Conservation (phyloP, 106 monocot genomes). For the Cymbidium sinense region DNA sequence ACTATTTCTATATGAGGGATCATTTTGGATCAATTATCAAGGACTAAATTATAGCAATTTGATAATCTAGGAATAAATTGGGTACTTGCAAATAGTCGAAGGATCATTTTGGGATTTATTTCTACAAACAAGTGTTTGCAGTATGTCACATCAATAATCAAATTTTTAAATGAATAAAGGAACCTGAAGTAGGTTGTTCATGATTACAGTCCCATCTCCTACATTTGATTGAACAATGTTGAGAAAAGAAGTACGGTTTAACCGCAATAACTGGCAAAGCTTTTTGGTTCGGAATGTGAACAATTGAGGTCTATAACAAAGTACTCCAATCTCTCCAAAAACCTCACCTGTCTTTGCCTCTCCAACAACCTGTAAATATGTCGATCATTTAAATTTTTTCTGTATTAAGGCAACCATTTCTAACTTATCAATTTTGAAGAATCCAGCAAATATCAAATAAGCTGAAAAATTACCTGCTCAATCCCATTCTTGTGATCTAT, state of each 20-base stretch:
- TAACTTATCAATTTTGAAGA: too few species aligned
- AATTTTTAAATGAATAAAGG: background rate
- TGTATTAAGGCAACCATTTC: background rate
- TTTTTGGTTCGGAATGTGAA: constrained; percentile 81
- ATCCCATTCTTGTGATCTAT: constrained; percentile 40
- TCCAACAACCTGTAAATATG: constrained; percentile 38
- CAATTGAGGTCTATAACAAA: constrained; percentile 86
- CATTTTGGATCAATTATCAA: too few species aligned
- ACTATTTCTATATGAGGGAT: too few species aligned
- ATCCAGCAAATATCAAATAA: background rate
- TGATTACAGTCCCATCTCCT: constrained; percentile 81
- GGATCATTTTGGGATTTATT: too few species aligned
- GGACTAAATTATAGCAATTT: too few species aligned
- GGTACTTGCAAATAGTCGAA: too few species aligned
- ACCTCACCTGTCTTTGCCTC: constrained; percentile 57
- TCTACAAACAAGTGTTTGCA: background rate
- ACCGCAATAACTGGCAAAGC: constrained; percentile 70
- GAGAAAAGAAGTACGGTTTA: constrained; percentile 74
- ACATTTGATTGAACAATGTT: constrained; percentile 78
- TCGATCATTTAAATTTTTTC: background rate
- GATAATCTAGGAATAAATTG: too few species aligned
- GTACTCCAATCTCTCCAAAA: constrained; percentile 87
- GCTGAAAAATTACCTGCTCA: constrained; percentile 46
- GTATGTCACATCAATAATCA: background rate
- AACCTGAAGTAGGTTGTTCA: constrained; percentile 90